Evolutionary conservation across 202 grass and related monocot species (phyloP).

Genomic region (Zoysia matrella): DNA sequence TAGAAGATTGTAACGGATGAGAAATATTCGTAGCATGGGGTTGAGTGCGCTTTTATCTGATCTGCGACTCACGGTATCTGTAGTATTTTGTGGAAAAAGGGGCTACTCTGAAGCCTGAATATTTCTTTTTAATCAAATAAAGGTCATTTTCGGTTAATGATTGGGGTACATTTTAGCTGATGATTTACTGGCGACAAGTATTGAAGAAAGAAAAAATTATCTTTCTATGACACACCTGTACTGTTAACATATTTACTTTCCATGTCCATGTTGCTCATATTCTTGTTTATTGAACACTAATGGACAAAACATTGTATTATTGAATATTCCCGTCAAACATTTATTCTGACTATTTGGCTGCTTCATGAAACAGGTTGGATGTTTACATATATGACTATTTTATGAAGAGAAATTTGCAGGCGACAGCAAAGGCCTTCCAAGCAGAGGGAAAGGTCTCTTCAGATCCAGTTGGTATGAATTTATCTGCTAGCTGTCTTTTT

Average conservation of each 20-base stretch:
- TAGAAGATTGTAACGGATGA: background rate
- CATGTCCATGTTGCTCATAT: background rate
- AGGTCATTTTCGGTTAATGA: background rate
- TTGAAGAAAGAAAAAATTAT: slow-evolving; percentile 33
- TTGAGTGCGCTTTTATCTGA: background rate
- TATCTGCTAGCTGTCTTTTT: slow-evolving; percentile 31
- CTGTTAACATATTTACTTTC: slow-evolving; percentile 17
- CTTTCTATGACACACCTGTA: slow-evolving; percentile 10
- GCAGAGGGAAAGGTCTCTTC: slow-evolving; percentile 93
- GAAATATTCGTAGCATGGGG: background rate
- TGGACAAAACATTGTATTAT: slow-evolving; percentile 20
- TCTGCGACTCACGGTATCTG: background rate
- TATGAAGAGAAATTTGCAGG: slow-evolving; percentile 98
- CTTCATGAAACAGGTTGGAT: slow-evolving; percentile 80
- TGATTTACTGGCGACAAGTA: too few relatives aligned
- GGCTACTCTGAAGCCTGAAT: background rate
- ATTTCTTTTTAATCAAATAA: slow-evolving; percentile 20
- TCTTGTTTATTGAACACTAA: background rate
- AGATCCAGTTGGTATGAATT: slow-evolving; percentile 87
- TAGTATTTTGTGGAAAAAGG: background rate
- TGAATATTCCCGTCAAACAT: background rate
- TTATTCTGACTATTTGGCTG: slow-evolving; percentile 16
- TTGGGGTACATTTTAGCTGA: background rate
- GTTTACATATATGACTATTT: slow-evolving; percentile 99
- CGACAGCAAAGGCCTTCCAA: slow-evolving; percentile 98